Percentiles rank a stretch among this genome's conserved stretches.
Evolutionary conservation across 257 asterid genomes (phyloP).

Genomic region (Nicotiana tomentosiformis): DNA sequence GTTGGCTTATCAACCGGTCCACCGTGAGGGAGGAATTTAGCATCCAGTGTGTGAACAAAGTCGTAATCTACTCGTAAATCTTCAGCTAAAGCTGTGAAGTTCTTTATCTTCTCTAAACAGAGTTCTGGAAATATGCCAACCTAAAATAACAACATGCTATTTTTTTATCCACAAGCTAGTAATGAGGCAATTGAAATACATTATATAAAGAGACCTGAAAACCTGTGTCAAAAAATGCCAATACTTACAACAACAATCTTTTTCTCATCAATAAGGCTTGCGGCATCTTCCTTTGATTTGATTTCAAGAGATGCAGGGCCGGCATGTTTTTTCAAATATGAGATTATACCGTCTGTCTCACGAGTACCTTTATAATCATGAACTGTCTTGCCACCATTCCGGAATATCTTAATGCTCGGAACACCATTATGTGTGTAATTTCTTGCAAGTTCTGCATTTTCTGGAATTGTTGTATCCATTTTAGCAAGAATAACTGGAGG

Average conservation of each 20-base stretch:
- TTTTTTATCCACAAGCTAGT: background rate
- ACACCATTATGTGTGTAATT: constrained; percentile 58
- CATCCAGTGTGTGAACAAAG: constrained; percentile 68
- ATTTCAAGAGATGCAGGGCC: constrained; percentile 83
- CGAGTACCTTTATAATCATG: constrained; percentile 88
- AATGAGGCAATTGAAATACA: background rate
- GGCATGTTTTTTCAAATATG: constrained; percentile 61
- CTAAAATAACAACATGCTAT: constrained; percentile 20
- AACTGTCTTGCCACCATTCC: constrained; percentile 60
- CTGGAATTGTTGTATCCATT: constrained; percentile 56
- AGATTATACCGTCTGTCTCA: constrained; percentile 66
- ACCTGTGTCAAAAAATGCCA: background rate
- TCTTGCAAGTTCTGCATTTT: constrained; percentile 46
- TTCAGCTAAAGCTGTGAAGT: constrained; percentile 57
- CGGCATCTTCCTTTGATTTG: constrained; percentile 57
- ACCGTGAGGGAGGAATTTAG: constrained; percentile 72
- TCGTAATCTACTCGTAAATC: constrained; percentile 64
- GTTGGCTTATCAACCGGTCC: constrained; percentile 63
- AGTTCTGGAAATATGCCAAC: constrained; percentile 73
- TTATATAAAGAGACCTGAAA: background rate
- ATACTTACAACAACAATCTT: constrained; percentile 51
- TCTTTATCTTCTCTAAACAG: constrained; percentile 58
- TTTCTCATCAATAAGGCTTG: constrained; percentile 42
- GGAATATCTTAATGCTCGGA: constrained; percentile 69
- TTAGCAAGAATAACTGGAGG: constrained; percentile 72